Base-by-base conservation (phyloP, 2,329 filamentous ascomycete species). In the Cladosporium sp. region DNA sequence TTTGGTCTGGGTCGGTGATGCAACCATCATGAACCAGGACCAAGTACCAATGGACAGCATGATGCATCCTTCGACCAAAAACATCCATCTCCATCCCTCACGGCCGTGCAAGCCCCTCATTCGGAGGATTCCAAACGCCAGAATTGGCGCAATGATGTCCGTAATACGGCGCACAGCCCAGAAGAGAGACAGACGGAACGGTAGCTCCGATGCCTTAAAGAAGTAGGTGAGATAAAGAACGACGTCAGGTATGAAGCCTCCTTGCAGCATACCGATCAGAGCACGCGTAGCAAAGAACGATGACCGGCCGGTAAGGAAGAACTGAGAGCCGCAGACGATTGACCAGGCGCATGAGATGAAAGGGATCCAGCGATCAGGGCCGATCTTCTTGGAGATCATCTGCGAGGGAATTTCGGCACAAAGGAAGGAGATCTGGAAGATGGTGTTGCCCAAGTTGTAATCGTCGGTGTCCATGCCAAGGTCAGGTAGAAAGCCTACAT, bases 371-470 rank as follows among this genome's bases (percentile, higher is more conserved):
- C 69, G 67, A 46, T 72, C 68, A 6, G 72, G 71, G 0, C 72
- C 72, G 9, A 71, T 59, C 43, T 70, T 70, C 54, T 75, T 76
- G 36, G 69, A 72, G 16, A 75, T 67, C 7, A 67, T 55, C 43
- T 65, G 65, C 19, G 64, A 66, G 0, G 67, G 67, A 16, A 69
- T 40, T 47, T 68, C 67, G 7, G 67, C 66, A 41, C 63, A 58
- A 7, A 95, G 88, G 70, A 95, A 95, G 68, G 88, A 89, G 20
- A 80, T 77, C 68, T 87, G 92, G 73, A 94, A 94, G 11, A 86
- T 72, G 0, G 69, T 70, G n/a, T 59, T 51, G n/a, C 59, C 60
- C 46, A 54, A 63, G 42, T 69, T 69, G 59, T 79, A 80, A 53
- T 80, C 75, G 61, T 78, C 71, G 9, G 69, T 74, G 0, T 62